Evolutionary conservation across 2,329 filamentous ascomycete genomes (phyloP).

Genomic region (Aspergillus neoniger): DNA sequence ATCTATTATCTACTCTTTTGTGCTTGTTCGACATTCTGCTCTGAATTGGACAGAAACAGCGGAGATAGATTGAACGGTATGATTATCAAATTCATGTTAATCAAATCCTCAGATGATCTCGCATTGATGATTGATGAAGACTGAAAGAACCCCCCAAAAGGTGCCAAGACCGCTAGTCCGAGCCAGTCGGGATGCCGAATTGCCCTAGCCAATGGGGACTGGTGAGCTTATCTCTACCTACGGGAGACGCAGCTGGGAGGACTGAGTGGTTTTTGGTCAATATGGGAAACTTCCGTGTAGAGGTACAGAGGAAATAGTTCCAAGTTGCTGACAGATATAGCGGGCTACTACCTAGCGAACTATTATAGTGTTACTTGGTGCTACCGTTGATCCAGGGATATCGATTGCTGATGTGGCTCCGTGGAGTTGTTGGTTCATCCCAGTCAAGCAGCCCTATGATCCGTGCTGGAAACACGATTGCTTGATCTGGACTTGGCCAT

Average conservation of each 20-base stretch:
- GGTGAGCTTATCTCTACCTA: conserved; percentile 29
- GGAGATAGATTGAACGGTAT: too few relatives aligned
- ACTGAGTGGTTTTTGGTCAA: not conserved
- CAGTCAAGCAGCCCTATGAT: not conserved
- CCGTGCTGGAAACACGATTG: not conserved
- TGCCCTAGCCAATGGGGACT: conserved; percentile 24
- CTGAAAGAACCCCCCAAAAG: not conserved
- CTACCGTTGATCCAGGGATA: not conserved
- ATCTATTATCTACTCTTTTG: too few relatives aligned
- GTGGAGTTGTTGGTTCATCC: not conserved
- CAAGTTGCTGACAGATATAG: not conserved
- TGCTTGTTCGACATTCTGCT: not conserved
- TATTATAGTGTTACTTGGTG: too few relatives aligned
- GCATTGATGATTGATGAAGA: not conserved
- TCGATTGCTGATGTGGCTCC: not conserved
- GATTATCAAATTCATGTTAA: too few relatives aligned
- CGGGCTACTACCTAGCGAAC: not conserved
- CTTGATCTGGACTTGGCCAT: not conserved
- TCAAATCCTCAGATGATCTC: not conserved
- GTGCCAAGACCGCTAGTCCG: conserved; percentile 17
- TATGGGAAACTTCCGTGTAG: too few relatives aligned
- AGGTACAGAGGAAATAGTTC: too few relatives aligned
- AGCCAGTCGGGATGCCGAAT: conserved; percentile 25
- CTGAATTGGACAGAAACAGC: not conserved
- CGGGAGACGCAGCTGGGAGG: not conserved